Base-by-base conservation (phyloP, 2,329 filamentous ascomycete species). In the Chrysosporium queenslandicum region DNA sequence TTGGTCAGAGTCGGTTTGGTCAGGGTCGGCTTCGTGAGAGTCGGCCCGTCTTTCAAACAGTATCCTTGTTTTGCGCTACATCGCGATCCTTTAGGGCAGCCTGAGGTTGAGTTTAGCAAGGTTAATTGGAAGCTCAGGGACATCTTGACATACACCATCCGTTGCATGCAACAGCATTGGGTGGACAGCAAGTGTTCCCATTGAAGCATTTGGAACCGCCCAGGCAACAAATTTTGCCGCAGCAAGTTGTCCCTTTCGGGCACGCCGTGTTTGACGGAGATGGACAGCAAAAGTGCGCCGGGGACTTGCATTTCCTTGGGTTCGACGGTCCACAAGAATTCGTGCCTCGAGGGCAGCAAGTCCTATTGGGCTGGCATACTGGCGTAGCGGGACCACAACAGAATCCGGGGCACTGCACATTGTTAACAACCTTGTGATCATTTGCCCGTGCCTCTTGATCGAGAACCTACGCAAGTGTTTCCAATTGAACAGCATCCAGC, bases 101-200 rank as follows among this genome's bases (percentile, higher is more conserved):
- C 46, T 48, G 5, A 12, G 16, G n/a, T 48, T 8, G 23, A 34
- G 1, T 5, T 48, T 37, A 48, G 30, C n/a, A 30, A 11, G 9
- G 20, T 6, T 40, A 40, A 4, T 9, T 3, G 12, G 23, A 9
- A 23, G 20, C 20, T 40, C 4, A 11, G 18, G 18, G 18, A 9
- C 7, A 40, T 40, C 23, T 20, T 7, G 16, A 37, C 46, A 34
- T 48, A 48, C 46, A 48, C 46, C 46, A 48, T n/a, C 46, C 46
- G 12, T 48, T 37, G n/a, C 46, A 48, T 20, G 46, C 29, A 34
- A 48, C 46, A 8, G 27, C 29, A 12, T 37, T 23, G 14, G 46
- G 27, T 2, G 46, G 30, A 18, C 46, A 48, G 16, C 46, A 48
- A 25, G 34, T 36, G 27, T 37, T 48, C 12, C 32, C 32, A 21